Base-by-base conservation (phyloP, 768 basidiomycete genomes). In the Podaxis carcinomalis region DNA sequence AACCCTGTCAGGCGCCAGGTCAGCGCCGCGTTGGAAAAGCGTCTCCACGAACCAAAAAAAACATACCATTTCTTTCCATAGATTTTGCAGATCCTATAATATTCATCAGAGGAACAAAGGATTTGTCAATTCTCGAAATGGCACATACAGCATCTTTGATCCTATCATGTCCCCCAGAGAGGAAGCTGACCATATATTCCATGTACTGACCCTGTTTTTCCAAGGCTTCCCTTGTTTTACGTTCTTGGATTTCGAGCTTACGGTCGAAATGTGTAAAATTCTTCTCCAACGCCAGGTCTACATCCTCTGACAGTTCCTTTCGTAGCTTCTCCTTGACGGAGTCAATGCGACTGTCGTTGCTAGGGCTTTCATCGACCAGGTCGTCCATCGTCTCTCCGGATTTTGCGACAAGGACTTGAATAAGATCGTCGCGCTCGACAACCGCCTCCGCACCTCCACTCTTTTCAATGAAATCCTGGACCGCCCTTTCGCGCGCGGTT, bases 221-320 rank as follows among this genome's bases (percentile, higher is more conserved):
- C 19, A 61, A 50, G 13, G 19, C 54, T 7, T 49, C 39, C 14
- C n/a, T 9, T 6, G 35, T 37, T 4, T 47, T 50, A 6, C 74
- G 74, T 52, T 72, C 74, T 65, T 80, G 79, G 57, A 81, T 72
- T 28, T 77, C 75, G 40, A 83, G 73, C 63, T 83, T 83, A 49
- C 74, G 68, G 51, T 80, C 76, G 59, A 83, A 84, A 0, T 76
- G 63, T 2, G 68, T 67, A 65, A 79, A 68, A 61, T 84, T 81
- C 46, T 70, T 67, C 9, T 62, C 59, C 19, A 83, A 69, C 0
- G 74, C 63, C 2, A 72, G 68, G 49, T 79, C 75, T n/a, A 78
- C 64, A 56, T 77, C 74, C 61, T 76, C 75, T 62, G 64, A 60
- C 9, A 76, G 51, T 56, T 78, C 77, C 52, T 73, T 75, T 42